These are phyloP conservation scores for Micractinium sp. DNA, from an alignment of 139 green algal genomes.

Conservation along the genomic window DNA sequence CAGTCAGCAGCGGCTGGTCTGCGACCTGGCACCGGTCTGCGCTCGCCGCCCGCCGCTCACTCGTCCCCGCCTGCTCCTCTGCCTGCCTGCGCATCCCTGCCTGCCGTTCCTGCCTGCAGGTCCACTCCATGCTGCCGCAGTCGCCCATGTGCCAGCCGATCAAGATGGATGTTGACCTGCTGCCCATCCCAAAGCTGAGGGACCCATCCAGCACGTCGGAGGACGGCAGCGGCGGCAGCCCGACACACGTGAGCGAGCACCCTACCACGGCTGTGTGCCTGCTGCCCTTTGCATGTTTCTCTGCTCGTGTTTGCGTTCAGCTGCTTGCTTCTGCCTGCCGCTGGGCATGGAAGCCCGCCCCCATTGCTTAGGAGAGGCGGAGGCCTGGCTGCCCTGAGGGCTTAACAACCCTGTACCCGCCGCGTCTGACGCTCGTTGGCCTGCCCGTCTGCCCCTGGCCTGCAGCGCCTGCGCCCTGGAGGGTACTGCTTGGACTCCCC, in stretches of 20 bases:
- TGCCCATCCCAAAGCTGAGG: conserved; percentile 40
- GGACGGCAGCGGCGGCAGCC: conserved; percentile 3
- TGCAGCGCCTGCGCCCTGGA: background rate
- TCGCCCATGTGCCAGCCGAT: conserved; percentile 27
- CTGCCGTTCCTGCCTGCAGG: conserved; percentile 5
- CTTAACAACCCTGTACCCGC: too few species aligned
- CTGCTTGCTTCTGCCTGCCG: background rate
- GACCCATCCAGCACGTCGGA: background rate
- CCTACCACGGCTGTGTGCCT: background rate
- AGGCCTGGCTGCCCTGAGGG: too few species aligned
- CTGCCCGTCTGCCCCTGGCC: background rate
- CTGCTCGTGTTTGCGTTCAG: background rate
- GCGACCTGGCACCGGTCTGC: background rate
- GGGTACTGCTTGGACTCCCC: conserved; percentile 30
- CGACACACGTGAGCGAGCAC: background rate
- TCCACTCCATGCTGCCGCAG: conserved; percentile 29
- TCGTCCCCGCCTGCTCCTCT: background rate
- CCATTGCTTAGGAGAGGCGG: too few species aligned
- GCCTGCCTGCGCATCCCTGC: background rate
- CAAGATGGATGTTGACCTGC: background rate
- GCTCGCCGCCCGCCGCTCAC: background rate
- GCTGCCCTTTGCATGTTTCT: background rate
- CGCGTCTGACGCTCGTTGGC: too few species aligned
- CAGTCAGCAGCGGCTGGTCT: background rate
- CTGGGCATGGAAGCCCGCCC: background rate